These are phyloP conservation scores for Lipomyces sp. DNA, from an alignment of 805 yeast species.

Conservation along the genomic window DNA sequence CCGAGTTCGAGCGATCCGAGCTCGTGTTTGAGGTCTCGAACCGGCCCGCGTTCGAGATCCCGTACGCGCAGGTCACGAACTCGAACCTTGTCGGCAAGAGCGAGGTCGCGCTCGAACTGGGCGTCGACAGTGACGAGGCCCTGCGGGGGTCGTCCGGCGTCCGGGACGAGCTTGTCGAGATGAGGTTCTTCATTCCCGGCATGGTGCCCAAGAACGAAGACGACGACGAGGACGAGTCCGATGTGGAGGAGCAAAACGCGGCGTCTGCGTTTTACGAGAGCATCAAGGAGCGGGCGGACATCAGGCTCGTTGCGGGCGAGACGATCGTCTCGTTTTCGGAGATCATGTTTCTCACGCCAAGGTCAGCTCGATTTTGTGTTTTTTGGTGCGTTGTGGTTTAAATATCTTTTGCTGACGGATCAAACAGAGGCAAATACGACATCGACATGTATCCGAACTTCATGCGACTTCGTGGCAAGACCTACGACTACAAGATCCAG, in stretches of 20 bases:
- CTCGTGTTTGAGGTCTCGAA: conserved; percentile 80
- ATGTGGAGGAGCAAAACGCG: conserved; percentile 54
- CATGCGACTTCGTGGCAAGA: conserved; percentile 90
- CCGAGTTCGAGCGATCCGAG: conserved; percentile 90
- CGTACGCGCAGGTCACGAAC: conserved; percentile 74
- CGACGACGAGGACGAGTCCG: conserved; percentile 38
- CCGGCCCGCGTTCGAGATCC: conserved; percentile 87
- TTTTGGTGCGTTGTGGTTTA: not conserved
- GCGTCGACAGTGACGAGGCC: conserved; percentile 45
- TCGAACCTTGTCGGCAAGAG: conserved; percentile 86
- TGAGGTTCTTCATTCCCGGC: conserved; percentile 94
- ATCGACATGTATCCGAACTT: conserved; percentile 87
- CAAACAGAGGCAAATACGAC: conserved; percentile 87
- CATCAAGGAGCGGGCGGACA: conserved; percentile 86
- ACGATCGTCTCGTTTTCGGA: conserved; percentile 92
- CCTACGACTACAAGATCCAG: conserved; percentile 93
- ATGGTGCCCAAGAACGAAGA: conserved; percentile 49
- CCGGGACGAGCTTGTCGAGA: conserved; percentile 84
- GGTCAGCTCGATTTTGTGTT: conserved; percentile 8
- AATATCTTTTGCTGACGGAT: not conserved
- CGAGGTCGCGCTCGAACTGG: conserved; percentile 88
- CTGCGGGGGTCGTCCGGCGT: conserved; percentile 61
- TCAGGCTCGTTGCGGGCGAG: conserved; percentile 92
- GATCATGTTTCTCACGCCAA: conserved; percentile 84
- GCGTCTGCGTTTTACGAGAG: conserved; percentile 88